Evolutionary conservation across 2,329 filamentous ascomycete species (phyloP), one percentile per base, ranked within the genome.

Genomic region (Hypoxylon sp.): DNA sequence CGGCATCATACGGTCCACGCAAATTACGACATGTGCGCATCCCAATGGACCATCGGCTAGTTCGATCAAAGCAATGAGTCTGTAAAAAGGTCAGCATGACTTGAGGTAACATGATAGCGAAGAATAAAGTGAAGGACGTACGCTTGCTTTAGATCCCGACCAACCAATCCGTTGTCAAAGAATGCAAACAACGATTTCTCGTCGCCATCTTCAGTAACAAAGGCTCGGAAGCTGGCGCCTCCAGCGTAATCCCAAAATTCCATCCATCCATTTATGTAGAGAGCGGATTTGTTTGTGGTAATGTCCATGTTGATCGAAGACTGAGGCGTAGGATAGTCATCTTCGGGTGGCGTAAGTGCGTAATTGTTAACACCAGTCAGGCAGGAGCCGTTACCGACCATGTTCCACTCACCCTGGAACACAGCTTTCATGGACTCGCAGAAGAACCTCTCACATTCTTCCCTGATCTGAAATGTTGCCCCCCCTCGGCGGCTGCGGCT

Each of bases 371-470:
- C 84, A 93, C 84, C 87, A 85, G 89, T 86, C 83, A 88, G 87
- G 84, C 88, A 84, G 84, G 90, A 93, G 88, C 84, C 88, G 84
- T 86, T 81, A 79, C 78, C 77, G 73, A 76, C 82, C 81, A 78
- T 74, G 77, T 86, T 86, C 89, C 88, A 86, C 91, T 95, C 91
- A 96, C 90, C 92, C 82, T 88, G 89, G 86, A 97, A 96, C 80
- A 90, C 88, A 79, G 87, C 79, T 78, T 84, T 89, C 86, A 96
- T 90, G 83, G 87, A 88, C 88, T 93, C 91, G 79, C 92, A 96
- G 85, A 96, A 96, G 88, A 96, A 93, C 83, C 92, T 97, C 91
- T 96, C 92, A 96, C 92, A 96, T 90, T 96, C 91, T 91, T 89
- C 91, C 90, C 89, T 91, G 83, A 96, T 96, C 80, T 87, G 87